Evolutionary conservation across 2,329 filamentous ascomycete genomes (phyloP).

Genomic region (Polychaeton citri): DNA sequence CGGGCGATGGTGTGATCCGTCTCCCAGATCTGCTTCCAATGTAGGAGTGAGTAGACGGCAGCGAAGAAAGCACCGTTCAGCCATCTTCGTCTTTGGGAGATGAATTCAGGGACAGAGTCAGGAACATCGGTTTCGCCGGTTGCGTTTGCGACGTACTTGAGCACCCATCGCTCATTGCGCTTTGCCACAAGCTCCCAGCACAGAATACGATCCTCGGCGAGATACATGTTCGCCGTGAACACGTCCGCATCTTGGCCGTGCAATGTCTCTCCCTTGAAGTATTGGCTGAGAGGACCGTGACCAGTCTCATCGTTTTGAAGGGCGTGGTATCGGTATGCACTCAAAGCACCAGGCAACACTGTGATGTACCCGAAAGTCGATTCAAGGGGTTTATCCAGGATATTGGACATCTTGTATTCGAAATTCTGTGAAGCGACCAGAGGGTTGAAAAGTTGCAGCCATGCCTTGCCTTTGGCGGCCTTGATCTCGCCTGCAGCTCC

Average conservation of each 20-base stretch:
- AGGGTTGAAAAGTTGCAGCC: slow-evolving; percentile 76
- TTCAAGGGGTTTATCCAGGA: slow-evolving; percentile 91
- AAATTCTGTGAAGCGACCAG: slow-evolving; percentile 96
- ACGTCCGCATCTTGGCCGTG: slow-evolving; percentile 94
- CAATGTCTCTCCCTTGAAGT: slow-evolving; percentile 97
- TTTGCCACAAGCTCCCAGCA: slow-evolving; percentile 96
- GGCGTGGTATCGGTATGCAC: slow-evolving; percentile 89
- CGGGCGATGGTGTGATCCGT: slow-evolving; percentile 85
- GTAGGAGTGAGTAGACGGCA: slow-evolving; percentile 90
- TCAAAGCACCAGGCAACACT: slow-evolving; percentile 85
- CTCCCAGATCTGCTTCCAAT: slow-evolving; percentile 82
- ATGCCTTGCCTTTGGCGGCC: slow-evolving; percentile 81
- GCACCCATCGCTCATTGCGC: slow-evolving; percentile 83
- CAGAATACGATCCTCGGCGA: slow-evolving; percentile 78
- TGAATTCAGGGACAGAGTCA: slow-evolving; percentile 91
- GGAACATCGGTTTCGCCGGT: slow-evolving; percentile 94
- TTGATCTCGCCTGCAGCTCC: slow-evolving; percentile 97
- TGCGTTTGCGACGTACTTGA: slow-evolving; percentile 95
- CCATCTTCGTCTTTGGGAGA: slow-evolving; percentile 92
- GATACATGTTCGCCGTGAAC: slow-evolving; percentile 93
- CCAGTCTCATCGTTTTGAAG: slow-evolving; percentile 94
- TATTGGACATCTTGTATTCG: slow-evolving; percentile 99
- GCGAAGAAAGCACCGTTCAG: slow-evolving; percentile 98
- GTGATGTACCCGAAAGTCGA: slow-evolving; percentile 98
- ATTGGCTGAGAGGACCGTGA: slow-evolving; percentile 88